Base-by-base conservation (phyloP, 129 eudicot genomes). In the Lonicera japonica region DNA sequence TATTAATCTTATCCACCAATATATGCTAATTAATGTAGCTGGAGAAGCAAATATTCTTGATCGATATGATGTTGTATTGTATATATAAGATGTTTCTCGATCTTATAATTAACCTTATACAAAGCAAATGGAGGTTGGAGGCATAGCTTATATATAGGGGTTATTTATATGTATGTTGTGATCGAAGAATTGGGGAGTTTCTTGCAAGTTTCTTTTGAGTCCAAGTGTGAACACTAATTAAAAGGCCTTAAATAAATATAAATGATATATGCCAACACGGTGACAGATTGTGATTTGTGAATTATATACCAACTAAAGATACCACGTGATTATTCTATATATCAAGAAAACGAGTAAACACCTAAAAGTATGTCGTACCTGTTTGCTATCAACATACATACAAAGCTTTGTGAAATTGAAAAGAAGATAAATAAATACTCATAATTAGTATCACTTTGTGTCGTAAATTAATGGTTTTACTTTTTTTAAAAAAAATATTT, bases 31-130 rank as follows among this genome's bases (percentile, higher is more conserved):
- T 29, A 29, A 43, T 43, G 50, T 43, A 43, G 50, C 8, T 10
- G 36, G 6, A 29, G 36, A 29, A 29, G 36, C 6, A 29, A 29
- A 29, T 29, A 43, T 43, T 43, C 50, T 43, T 3, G 13, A 43
- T n/a, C n/a, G n/a, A n/a, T n/a, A n/a, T 43, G 50, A 10, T 14
- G 50, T 29, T 21, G 57, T 43, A 43, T 43, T 43, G 50, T 40
- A 41, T 62, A 53, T 15, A 47, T 20, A 54, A 43, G 69, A 70
- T 16, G 45, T 23, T 54, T 8, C 50, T 10, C 50, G n/a, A n/a
- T 43, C 8, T 8, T 29, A 29, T 29, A 29, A 29, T 2, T 43
- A 47, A 5, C 25, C 4, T 64, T 24, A 43, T 43, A 43, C 8
- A 11, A 10, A 43, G 14, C 50, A 1, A 29, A 43, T 43, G n/a